phyloP scores from a whole-genome alignment of 768 basidiomycete species.

The Tulasnella sp. region DNA sequence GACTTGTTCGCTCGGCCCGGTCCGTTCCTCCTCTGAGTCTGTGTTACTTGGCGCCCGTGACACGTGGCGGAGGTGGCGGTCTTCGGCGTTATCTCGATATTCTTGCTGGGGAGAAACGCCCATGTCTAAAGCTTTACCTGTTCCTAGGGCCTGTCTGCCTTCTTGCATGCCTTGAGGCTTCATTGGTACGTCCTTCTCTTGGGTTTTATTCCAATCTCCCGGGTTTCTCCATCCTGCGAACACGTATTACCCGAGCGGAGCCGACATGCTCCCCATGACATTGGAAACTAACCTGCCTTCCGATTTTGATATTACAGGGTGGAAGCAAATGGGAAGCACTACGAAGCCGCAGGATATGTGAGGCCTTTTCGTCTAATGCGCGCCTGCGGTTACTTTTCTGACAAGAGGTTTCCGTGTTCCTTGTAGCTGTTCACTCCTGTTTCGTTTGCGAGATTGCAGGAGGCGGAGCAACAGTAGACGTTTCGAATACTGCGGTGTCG shows the following conservation, averaged over 20 bases:
- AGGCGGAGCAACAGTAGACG: constrained; percentile 22
- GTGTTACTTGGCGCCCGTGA: background rate
- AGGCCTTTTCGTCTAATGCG: constrained; percentile 28
- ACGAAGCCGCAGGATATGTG: constrained; percentile 81
- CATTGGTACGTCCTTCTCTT: constrained; percentile 52
- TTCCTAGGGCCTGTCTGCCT: constrained; percentile 77
- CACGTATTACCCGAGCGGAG: background rate
- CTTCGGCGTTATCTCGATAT: background rate
- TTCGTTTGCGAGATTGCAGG: constrained; percentile 25
- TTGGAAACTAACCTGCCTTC: background rate
- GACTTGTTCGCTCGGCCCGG: background rate
- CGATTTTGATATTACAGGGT: constrained; percentile 33
- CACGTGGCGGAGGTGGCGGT: background rate
- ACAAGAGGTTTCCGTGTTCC: constrained; percentile 16
- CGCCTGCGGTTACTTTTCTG: no score
- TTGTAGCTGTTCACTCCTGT: constrained; percentile 28
- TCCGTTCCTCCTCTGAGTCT: no score
- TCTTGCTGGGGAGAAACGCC: constrained; percentile 2
- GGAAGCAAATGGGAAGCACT: constrained; percentile 95
- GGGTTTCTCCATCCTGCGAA: background rate
- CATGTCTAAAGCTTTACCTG: constrained; percentile 1
- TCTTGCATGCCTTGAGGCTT: constrained; percentile 88
- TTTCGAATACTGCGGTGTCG: no score
- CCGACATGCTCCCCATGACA: background rate
- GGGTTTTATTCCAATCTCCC: constrained; percentile 14